Conservation (phyloP, 129 eudicot species). For the Artemisia annua region DNA sequence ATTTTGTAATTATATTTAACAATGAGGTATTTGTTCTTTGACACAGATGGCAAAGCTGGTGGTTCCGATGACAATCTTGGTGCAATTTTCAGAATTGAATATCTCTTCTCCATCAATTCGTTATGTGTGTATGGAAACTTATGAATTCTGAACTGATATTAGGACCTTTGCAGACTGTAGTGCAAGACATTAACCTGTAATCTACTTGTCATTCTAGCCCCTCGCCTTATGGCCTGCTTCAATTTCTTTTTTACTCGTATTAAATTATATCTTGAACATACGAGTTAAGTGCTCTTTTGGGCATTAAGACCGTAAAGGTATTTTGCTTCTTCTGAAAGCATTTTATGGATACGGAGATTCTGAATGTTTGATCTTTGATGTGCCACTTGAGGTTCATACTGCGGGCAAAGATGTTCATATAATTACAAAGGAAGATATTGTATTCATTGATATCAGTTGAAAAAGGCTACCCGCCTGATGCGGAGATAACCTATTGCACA, state of each 20-base stretch:
- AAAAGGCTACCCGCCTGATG: too few species aligned
- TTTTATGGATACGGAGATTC: too few species aligned
- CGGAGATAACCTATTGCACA: too few species aligned
- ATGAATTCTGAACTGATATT: not conserved
- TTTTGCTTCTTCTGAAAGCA: too few species aligned
- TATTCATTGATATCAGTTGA: too few species aligned
- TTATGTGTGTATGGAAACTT: not conserved
- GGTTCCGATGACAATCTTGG: not conserved
- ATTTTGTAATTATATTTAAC: slow-evolving; percentile 7
- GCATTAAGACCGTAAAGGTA: not conserved
- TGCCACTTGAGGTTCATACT: too few species aligned
- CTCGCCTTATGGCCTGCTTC: not conserved
- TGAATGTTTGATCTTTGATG: too few species aligned
- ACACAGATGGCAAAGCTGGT: slow-evolving; percentile 5
- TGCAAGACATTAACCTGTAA: not conserved
- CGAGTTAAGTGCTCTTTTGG: not conserved
- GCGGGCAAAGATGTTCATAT: too few species aligned
- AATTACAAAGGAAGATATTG: too few species aligned
- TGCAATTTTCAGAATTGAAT: not conserved
- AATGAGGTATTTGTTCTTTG: not conserved
- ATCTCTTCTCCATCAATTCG: not conserved
- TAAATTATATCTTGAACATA: not conserved
- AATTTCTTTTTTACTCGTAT: not conserved
- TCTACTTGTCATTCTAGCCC: not conserved
- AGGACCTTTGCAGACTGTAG: not conserved